Conservation (phyloP, 768 basidiomycete genomes). For the Lentinula aciculospora region DNA sequence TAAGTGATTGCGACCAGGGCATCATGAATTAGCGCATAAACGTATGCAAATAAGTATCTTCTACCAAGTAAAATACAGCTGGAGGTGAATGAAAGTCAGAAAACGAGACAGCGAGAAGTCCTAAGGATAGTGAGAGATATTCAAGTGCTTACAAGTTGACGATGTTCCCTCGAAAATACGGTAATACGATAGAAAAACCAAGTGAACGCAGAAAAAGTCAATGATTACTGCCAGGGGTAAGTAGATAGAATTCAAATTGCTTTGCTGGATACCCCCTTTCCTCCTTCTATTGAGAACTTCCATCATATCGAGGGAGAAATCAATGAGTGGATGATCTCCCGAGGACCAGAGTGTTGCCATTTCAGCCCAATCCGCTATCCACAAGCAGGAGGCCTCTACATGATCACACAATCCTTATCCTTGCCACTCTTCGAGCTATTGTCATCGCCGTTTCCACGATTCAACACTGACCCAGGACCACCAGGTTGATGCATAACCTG, state of each 20-base stretch:
- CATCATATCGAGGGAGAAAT: not conserved
- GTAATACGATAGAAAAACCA: not conserved
- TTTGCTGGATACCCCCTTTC: too few species aligned
- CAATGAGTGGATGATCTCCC: too few species aligned
- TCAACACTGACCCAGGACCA: constrained; percentile 55
- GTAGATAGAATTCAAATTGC: not conserved
- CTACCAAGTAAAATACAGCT: not conserved
- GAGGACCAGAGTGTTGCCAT: not conserved
- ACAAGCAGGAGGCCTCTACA: constrained; percentile 43
- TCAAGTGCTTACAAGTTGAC: not conserved
- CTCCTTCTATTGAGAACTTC: not conserved
- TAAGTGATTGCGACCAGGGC: not conserved
- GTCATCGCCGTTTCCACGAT: constrained; percentile 44
- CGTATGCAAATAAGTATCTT: not conserved
- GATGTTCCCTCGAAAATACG: not conserved
- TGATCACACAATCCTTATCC: constrained; percentile 74
- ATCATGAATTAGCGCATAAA: not conserved
- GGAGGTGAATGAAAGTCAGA: not conserved
- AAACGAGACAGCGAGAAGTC: not conserved
- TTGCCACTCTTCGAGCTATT: constrained; percentile 36
- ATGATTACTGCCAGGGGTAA: not conserved
- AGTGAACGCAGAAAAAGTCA: not conserved
- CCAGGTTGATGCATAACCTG: constrained; percentile 53
- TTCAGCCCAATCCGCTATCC: not conserved
- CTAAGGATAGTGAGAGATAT: not conserved